A percentile compares a stretch with the other conserved stretches of the same genome.
These are phyloP conservation scores for Ambrosia hybrid DNA, from an alignment of 140 eudicot species.

Conservation along the genomic window DNA sequence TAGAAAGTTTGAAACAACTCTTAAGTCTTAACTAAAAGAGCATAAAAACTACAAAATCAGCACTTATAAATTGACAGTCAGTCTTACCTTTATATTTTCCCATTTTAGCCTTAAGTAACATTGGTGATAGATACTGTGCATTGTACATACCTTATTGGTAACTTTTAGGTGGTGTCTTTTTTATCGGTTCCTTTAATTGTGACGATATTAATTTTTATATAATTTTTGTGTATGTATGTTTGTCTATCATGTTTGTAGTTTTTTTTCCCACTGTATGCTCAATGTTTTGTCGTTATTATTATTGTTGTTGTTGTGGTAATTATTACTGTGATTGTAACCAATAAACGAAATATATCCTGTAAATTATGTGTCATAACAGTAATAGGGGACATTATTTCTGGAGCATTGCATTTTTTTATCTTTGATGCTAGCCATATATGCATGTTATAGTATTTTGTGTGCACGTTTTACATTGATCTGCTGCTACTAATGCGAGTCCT, in stretches of 20 bases:
- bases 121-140: neutral
- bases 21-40: neutral
- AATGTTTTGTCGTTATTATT: neutral
- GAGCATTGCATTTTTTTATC: neutral
- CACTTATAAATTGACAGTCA: neutral
- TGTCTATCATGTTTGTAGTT: neutral
- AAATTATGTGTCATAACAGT: neutral
- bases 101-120: neutral
- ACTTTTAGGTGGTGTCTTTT: neutral
- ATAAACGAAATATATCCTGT: neutral
- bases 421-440: neutral
- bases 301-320: neutral
- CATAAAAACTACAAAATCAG: neutral
- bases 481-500: too few relatives aligned
- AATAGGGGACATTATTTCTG: neutral
- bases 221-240: neutral
- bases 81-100: neutral
- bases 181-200: neutral
- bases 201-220: neutral
- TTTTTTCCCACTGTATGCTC: neutral
- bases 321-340: neutral
- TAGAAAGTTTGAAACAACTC: neutral
- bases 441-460: conserved; percentile 1
- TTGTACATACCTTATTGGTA: neutral
- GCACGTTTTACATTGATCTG: neutral